Conservation (phyloP, 257 asterid genomes). For the Vinca minor region DNA sequence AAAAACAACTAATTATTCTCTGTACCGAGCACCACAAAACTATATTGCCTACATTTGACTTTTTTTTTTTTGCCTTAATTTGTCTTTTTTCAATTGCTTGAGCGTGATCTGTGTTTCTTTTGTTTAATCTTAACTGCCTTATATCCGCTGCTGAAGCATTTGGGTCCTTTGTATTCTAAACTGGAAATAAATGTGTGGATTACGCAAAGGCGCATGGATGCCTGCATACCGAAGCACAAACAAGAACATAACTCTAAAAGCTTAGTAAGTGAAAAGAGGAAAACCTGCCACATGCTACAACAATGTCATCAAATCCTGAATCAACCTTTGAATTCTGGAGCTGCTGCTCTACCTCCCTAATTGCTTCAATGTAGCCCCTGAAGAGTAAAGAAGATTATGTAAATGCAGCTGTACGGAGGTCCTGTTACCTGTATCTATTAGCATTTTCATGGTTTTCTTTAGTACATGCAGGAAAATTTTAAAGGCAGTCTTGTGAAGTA, state of each 20-base stretch:
- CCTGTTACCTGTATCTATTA: not conserved
- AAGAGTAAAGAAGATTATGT: constrained; percentile 8
- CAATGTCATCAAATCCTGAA: constrained; percentile 57
- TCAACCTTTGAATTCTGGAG: constrained; percentile 25
- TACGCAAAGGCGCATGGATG: not conserved
- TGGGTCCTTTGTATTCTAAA: not conserved
- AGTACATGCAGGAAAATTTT: not conserved
- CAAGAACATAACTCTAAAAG: not conserved
- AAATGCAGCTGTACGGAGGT: not conserved
- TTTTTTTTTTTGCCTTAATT: not conserved
- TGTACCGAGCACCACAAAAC: not conserved
- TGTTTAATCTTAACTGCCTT: not conserved
- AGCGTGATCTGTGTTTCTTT: not conserved
- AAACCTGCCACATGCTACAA: constrained; percentile 95
- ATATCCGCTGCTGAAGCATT: not conserved
- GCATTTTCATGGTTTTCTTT: not conserved
- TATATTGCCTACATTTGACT: not conserved
- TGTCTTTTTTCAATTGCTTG: not conserved
- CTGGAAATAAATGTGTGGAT: not conserved
- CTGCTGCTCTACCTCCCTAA: constrained; percentile 78
- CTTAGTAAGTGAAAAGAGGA: constrained; percentile 6
- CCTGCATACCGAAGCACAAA: not conserved
- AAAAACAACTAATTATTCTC: not conserved
- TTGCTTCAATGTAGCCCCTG: constrained; percentile 96
- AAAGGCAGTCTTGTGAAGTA: not conserved